Evolutionary conservation across 495 filamentous ascomycete species (phyloP), one percentile per base, ranked within the genome.

Genomic region (Xylaria scruposa): DNA sequence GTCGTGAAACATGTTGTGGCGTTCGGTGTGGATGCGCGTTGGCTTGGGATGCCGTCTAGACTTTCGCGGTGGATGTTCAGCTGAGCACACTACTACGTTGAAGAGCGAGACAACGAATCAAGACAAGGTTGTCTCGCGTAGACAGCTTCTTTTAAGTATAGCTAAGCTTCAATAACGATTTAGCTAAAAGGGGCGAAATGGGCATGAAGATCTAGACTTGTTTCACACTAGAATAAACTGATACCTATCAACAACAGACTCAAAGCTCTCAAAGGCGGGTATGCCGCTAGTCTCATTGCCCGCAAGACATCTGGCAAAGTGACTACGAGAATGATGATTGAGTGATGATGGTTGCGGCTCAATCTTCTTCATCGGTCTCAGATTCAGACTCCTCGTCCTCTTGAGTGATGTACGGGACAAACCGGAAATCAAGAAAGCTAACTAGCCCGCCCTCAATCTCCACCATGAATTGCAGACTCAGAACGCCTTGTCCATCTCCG

Each of bases 401-500:
- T 19, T 80, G 76, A 4, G 74, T 76, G 53, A 81, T 80, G 70
- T 84, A 87, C 46, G 85, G 85, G 64, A 87, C 82, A 76, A 87
- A 85, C 36, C 83, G 79, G 74, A 87, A 87, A 72, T 86, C 84
- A 56, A 87, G 79, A 71, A 85, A 87, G 67, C 82, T 77, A 17
- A 74, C 70, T 4, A 68, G 36, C 21, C 76, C 82, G 67, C 88
- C 88, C 70, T 91, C 89, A 17, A 92, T 81, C 78, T 97, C 94
- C 44, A 99, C 91, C 94, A 99, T 97, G 75, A 99, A 97, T 80
- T 99, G 96, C 77, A 98, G 83, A 80, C 93, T 98, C 72, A 99
- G 80, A 19, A 98, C 95, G 0, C 96, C 96, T 79, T 94, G 91
- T 13, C 87, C 84, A 83, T 99, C 96, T 7, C 92, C 90, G 7